Base-by-base conservation (phyloP, 441 rosid species). In the Populus hybrid region DNA sequence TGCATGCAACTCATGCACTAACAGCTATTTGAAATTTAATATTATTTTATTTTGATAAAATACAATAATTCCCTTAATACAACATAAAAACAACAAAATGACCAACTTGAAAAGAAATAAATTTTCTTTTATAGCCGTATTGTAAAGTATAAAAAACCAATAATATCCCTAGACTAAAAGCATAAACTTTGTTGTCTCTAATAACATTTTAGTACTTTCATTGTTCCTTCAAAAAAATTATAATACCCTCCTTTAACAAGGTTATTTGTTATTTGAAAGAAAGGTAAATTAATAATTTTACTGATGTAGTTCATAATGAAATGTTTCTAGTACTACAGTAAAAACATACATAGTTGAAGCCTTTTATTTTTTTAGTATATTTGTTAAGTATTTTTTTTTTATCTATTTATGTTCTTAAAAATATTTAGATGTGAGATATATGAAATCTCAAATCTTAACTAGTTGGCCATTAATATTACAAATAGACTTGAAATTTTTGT, bases 181-280 rank as follows among this genome's bases (percentile, higher is more conserved):
- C 10, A 57, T 20, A 20, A 2, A 18, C 7, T 20, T 20, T 28
- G 30, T 20, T 18, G 4, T 6, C 23, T 18, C 2, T 0, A 0
- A 54, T 5, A 2, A 6, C 0, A 57, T 6, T 20, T 57, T 57
- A 20, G 23, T 46, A 46, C 4, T 46, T 46, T 14, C 57, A 46
- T 2, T 14, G 7, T 46, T 46, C 6, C 0, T 46, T 4, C 0
- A 42, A 12, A 12, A 46, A 46, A 0, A 46, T 46, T 0, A 0
- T 14, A 14, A 46, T 14, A 46, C 16, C 57, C 20, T 46, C 4
- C 30, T 24, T 28, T 3, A 30, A 3, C 32, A 30, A 30, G 32
- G 4, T 3, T 3, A 46, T 46, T 14, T 46, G 57, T 4, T 14
- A 14, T 4, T 46, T 14, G 20, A 12, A 46, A 0, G 20, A 46